A percentile compares a stretch with the other conserved stretches of the same genome.
phyloP scores from a whole-genome alignment of 139 green algal species.

The Eudorina sp. region DNA sequence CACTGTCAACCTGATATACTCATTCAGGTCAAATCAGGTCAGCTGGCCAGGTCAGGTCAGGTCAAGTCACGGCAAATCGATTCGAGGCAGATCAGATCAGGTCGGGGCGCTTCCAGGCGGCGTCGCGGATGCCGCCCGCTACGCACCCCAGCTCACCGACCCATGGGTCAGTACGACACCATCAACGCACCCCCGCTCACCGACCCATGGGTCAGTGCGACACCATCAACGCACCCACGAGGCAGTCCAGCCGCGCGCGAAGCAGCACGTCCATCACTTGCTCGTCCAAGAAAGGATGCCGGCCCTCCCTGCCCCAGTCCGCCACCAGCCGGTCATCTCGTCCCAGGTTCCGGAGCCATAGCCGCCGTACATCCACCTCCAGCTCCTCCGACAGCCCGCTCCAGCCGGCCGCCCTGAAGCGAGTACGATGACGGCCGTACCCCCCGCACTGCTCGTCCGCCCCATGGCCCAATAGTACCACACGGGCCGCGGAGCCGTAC shows the following conservation, averaged over 20 bases:
- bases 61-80: no score
- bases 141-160: no score
- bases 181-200: no score
- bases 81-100: not conserved
- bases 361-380: conserved; percentile 82
- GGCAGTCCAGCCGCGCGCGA: conserved; percentile 58
- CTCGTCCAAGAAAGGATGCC: conserved; percentile 96
- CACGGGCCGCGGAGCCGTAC: conserved; percentile 73
- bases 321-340: conserved; percentile 92
- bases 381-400: conserved; percentile 77
- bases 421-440: conserved; percentile 94
- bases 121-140: no score
- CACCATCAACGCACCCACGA: conserved; percentile 26
- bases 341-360: conserved; percentile 95
- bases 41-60: no score
- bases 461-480: conserved; percentile 93
- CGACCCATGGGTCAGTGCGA: no score
- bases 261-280: conserved; percentile 75
- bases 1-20: no score
- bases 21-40: no score
- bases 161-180: no score
- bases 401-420: conserved; percentile 67
- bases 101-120: no score
- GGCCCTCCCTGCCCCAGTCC: conserved; percentile 85
- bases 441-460: conserved; percentile 95